These are phyloP conservation scores for Endoconidiophora laricicola DNA, from an alignment of 2,329 filamentous ascomycete genomes.

Conservation along the genomic window DNA sequence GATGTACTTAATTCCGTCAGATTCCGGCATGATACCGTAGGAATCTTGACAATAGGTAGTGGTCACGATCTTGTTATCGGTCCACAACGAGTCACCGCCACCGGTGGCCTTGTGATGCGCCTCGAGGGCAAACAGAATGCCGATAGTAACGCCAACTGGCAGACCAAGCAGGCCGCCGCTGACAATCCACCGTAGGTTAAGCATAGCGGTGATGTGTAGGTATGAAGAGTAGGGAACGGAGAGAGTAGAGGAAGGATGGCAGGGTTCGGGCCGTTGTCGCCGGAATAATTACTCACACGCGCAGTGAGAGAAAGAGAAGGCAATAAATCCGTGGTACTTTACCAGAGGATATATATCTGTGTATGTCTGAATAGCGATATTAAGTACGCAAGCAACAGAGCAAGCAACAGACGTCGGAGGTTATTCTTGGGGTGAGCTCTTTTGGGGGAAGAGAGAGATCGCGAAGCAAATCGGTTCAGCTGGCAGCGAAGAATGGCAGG, in stretches of 20 bases:
- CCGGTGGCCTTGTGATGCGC: conserved; percentile 23
- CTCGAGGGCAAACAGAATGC: conserved; percentile 32
- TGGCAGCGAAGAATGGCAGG: conserved; percentile 21
- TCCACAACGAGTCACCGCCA: conserved; percentile 30
- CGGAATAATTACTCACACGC: too few relatives aligned
- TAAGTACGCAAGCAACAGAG: background rate
- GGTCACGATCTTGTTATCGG: conserved; percentile 22
- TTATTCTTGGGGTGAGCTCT: too few relatives aligned
- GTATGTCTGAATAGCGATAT: background rate
- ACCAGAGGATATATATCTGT: background rate
- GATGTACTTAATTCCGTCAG: conserved; percentile 29
- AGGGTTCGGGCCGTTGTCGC: too few relatives aligned
- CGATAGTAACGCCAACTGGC: conserved; percentile 32
- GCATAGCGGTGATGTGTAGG: conserved; percentile 18
- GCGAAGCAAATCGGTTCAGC: background rate
- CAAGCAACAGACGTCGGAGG: background rate
- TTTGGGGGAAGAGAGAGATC: background rate
- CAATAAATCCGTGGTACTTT: background rate
- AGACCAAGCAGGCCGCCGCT: conserved; percentile 33
- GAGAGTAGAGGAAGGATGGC: background rate
- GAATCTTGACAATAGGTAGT: conserved; percentile 26
- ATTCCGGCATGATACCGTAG: conserved; percentile 28
- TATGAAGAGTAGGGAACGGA: background rate
- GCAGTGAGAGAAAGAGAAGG: background rate
- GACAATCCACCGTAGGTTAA: conserved; percentile 26